Base-by-base conservation (phyloP, 176 grass and related monocot species). In the Metroxylon sagu region DNA sequence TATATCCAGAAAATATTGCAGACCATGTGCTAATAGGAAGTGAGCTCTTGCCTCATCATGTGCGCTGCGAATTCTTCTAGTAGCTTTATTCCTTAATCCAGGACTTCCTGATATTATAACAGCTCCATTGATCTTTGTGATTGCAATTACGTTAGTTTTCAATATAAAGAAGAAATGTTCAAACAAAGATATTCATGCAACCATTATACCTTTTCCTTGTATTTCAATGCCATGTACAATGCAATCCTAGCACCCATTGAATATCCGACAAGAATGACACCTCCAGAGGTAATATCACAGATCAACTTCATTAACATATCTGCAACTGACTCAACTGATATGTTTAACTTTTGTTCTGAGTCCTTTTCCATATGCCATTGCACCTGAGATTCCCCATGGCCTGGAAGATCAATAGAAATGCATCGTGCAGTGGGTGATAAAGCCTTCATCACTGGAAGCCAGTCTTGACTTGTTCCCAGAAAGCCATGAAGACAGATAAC, bases 231-330 rank as follows among this genome's bases (percentile, higher is more conserved):
- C 92, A 90, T 96, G 29, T 85, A 77, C 27, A 96, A 68, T 77
- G 91, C 86, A 79, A 96, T 90, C 76, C 91, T 85, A 69, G 86
- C 91, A 61, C 91, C 92, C 86, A 96, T 90, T 59, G 92, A 96
- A 66, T 96, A 96, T 52, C 83, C 92, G 63, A 96, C 83, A 28
- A 96, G 72, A 27, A 87, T 55, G 54, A 90, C 80, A 18, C 61
- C 59, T 70, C 69, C 83, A 62, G 81, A 72, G 66, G 86, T 82
- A 60, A 96, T 80, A 56, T 82, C 19, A 49, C 53, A 71, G 25
- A 96, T 71, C 65, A 90, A 79, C 64, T 88, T 87, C 25, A 77
- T 56, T 64, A 96, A 82, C 55, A 85, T 64, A 70, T 76, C 76
- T 54, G 86, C 76, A 70, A 88, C 57, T 67, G 75, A 60, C 64